A percentile compares a stretch with the other conserved stretches of the same genome.
Conservation (phyloP, 2,329 filamentous ascomycete genomes). For the Dactylellina haptotyla region DNA sequence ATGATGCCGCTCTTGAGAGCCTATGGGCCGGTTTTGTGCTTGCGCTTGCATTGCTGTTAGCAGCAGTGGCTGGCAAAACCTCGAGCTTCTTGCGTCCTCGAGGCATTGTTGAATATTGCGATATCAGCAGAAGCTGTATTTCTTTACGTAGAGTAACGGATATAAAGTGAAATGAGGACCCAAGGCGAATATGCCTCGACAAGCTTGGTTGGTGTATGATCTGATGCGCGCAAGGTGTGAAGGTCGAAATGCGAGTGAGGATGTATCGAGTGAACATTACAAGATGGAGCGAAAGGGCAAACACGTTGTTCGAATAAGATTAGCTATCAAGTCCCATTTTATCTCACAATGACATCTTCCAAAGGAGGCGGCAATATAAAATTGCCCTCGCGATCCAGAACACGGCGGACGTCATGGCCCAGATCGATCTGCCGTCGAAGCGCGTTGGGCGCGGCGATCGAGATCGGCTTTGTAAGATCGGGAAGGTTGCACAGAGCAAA, state of each 20-base stretch:
- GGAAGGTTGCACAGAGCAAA: slow-evolving; percentile 48
- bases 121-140: neutral
- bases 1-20: slow-evolving; percentile 7
- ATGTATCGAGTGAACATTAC: no score
- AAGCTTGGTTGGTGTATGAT: no score
- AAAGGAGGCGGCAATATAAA: neutral
- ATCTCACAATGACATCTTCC: no score
- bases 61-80: neutral
- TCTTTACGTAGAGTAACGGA: neutral
- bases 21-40: neutral
- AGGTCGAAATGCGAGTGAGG: no score
- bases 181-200: no score
- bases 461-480: slow-evolving; percentile 24
- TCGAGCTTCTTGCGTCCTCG: slow-evolving; percentile 6
- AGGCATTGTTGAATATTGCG: slow-evolving; percentile 10
- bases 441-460: slow-evolving; percentile 26
- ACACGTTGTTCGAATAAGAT: no score
- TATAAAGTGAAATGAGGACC: neutral
- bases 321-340: no score
- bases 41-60: neutral
- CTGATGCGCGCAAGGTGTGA: no score
- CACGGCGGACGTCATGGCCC: neutral
- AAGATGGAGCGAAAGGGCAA: no score
- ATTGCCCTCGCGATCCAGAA: neutral
- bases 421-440: neutral